Evolutionary conservation across 257 asterid genomes (phyloP), one percentile per base, ranked within the genome.

Genomic region (Solanum bulbocastanum): DNA sequence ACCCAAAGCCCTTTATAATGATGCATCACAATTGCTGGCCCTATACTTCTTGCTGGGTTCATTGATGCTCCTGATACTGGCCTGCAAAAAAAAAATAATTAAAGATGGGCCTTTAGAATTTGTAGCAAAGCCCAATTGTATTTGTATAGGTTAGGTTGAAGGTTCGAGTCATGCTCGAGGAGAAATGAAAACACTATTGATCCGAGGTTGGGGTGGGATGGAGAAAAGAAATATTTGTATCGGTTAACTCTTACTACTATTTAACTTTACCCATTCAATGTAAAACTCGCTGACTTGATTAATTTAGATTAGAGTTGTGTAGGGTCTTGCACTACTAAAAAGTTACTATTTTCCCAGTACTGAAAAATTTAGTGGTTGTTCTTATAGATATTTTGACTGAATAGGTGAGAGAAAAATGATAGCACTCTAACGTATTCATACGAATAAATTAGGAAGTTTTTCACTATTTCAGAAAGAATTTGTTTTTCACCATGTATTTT

Each of bases 1-100:
- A 93, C 83, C 98, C 98, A 94, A 5, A 94, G 89, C 1, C 88
- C 91, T 52, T 71, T 90, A 33, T 83, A 93, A 25, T 89, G 90
- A 82, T 89, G 91, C 93, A 92, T 69, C 2, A 93, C 87, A 8
- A 93, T 12, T 16, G 98, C 96, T 23, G 95, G 98, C 60, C 96
- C 98, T 65, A 94, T 87, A 27, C 93, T 94, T 87, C 96, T 90
- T 78, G 95, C 98, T 3, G 96, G 96, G 73, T 94, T 93, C 96
- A 93, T 90, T 6, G 95, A 93, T 1, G 90, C 98, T 37, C 98
- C 96, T 15, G 98, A 94, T 18, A 94, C 89, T 2, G 93, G 94
- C 92, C 98, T 94, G 93, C 92, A 72, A 25, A 23, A 36, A 1
- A 40, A 12, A 4, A 6, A 40, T 2, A 40, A 7, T 20, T 39